Evolutionary conservation across 2,329 filamentous ascomycete genomes (phyloP), one percentile per base, ranked within the genome.

Genomic region (Dichotomopilus funicola): DNA sequence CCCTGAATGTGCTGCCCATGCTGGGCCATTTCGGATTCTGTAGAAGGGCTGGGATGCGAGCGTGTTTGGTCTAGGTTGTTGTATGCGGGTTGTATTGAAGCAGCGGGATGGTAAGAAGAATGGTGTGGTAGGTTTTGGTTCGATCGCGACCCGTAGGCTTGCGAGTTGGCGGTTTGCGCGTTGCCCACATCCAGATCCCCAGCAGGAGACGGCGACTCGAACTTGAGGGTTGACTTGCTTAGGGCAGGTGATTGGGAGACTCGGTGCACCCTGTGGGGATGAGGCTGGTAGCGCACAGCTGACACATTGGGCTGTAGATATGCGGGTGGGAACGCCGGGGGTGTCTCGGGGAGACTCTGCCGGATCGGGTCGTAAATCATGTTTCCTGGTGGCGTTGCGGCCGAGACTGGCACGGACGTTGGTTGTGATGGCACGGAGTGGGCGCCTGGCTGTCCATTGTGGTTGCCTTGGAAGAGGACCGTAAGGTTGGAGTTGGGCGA

Each of bases 401-500:
- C 73, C 1, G 76, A 73, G 9, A 66, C 58, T 0, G 71, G 70
- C 6, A 64, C 52, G 11, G 65, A 59, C 40, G 51, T 43, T 36
- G 51, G 59, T 2, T 59, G 55, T 13, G 56, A 42, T 1, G 58
- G 56, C 3, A 43, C 54, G 1, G 50, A 51, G 2, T 44, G 12
- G 33, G 12, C 4, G 8, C 55, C 9, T 1, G 59, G 12, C 33
- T 58, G 49, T 6, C 53, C 44, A 1, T 53, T 53, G n/a, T 49
- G 62, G 13, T 54, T 78, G 62, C 80, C 84, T 57, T 88, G 85
- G 67, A 90, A 95, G 66, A 95, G 81, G 54, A 92, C 79, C 1
- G 89, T 91, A 4, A 95, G 74, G 65, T 89, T 94, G 0, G 89
- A 90, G 60, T 85, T 91, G 1, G 89, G 87, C 3, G 89, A 94